phyloP scores from a whole-genome alignment of 148 eudicot genomes.

The Fagopyrum homotropicum region DNA sequence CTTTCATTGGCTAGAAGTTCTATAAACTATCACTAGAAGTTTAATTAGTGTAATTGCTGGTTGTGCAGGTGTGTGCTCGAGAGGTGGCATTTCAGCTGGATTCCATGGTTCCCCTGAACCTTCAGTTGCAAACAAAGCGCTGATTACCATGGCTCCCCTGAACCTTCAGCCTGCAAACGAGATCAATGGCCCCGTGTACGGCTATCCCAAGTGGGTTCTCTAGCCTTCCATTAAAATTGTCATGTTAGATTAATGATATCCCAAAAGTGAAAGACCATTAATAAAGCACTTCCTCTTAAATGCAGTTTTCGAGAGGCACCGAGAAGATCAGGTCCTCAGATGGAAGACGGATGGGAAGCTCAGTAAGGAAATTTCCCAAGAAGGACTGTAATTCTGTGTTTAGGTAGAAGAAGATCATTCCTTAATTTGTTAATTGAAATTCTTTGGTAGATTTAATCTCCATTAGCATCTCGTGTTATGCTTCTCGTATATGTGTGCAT shows the following conservation, averaged over 20 bases:
- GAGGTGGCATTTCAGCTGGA: background rate
- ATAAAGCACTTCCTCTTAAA: background rate
- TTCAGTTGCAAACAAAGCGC: slow-evolving; percentile 1
- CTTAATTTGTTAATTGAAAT: background rate
- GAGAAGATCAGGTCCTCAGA: background rate
- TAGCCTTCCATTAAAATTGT: background rate
- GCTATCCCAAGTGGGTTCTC: background rate
- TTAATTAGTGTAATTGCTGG: background rate
- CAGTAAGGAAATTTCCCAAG: background rate
- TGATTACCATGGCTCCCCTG: background rate
- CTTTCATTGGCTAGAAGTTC: background rate
- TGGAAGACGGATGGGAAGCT: background rate
- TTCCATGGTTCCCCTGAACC: slow-evolving; percentile 2
- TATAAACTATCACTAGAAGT: background rate
- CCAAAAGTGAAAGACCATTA: background rate
- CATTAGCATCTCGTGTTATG: too few relatives aligned
- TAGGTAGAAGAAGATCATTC: background rate
- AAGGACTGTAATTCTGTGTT: background rate
- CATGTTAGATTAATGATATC: background rate
- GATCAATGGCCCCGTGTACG: background rate
- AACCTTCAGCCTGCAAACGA: background rate
- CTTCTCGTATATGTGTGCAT: too few relatives aligned
- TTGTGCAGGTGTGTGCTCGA: background rate
- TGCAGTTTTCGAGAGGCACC: background rate
- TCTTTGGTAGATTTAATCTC: too few relatives aligned